Percentiles rank a stretch among this genome's conserved stretches.
phyloP scores from a whole-genome alignment of 768 basidiomycete species.

The Macrocybe gigantea region DNA sequence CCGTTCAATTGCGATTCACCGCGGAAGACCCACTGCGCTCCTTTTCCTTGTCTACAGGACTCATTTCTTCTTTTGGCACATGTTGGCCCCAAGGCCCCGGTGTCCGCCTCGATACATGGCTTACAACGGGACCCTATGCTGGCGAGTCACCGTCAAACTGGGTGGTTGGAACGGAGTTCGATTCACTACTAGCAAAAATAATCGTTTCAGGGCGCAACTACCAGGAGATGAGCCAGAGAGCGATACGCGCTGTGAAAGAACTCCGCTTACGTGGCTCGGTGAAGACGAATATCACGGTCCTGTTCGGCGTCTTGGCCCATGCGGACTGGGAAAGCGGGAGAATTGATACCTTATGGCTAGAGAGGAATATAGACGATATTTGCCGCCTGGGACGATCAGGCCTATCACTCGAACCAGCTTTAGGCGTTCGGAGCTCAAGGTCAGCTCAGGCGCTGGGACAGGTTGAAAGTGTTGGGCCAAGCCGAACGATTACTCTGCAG shows the following conservation, averaged over 20 bases:
- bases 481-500: slow-evolving; percentile 17
- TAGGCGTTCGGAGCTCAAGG: background rate
- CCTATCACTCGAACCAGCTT: background rate
- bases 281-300: slow-evolving; percentile 25
- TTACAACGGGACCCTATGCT: slow-evolving; percentile 56
- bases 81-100: slow-evolving; percentile 77
- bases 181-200: slow-evolving; percentile 83
- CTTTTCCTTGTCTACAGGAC: slow-evolving; percentile 84
- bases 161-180: slow-evolving; percentile 67
- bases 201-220: slow-evolving; percentile 76
- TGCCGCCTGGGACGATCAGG: slow-evolving; percentile 12
- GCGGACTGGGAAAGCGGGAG: slow-evolving; percentile 21
- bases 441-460: background rate
- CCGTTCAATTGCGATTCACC: slow-evolving; percentile 85
- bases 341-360: slow-evolving; percentile 33
- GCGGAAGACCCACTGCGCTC: slow-evolving; percentile 75
- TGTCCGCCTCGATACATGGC: slow-evolving; percentile 81
- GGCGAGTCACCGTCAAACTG: slow-evolving; percentile 32
- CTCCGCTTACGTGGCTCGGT: slow-evolving; percentile 63
- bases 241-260: slow-evolving; percentile 75
- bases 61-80: slow-evolving; percentile 69
- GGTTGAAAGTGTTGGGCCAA: background rate
- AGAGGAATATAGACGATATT: slow-evolving; percentile 20
- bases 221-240: slow-evolving; percentile 79
- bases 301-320: slow-evolving; percentile 25